phyloP scores from a whole-genome alignment of 1,284 basidiomycete genomes.

The Tausonia pullulans region DNA sequence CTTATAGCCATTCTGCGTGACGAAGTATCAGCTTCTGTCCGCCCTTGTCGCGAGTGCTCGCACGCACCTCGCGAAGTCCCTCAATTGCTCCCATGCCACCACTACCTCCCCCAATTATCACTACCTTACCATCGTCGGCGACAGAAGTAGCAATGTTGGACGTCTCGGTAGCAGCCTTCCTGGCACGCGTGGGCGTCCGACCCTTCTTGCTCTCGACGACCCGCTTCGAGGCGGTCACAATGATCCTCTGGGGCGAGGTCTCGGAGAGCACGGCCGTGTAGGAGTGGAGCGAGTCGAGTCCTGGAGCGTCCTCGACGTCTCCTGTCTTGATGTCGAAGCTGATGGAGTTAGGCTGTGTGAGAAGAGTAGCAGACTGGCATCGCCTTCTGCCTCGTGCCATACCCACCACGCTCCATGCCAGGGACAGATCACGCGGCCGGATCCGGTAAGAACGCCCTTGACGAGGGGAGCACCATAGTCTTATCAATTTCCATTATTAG shows the following conservation, averaged over 20 bases:
- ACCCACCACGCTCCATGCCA: conserved; percentile 67
- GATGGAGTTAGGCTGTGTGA: background rate
- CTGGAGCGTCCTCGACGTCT: conserved; percentile 73
- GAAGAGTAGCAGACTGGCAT: background rate
- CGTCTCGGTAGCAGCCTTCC: conserved; percentile 25
- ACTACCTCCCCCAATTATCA: conserved; percentile 80
- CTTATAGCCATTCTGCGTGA: conserved; percentile 55
- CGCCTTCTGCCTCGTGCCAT: background rate
- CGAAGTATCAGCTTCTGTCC: too few species aligned
- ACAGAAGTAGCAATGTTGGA: conserved; percentile 32
- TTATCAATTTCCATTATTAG: too few species aligned
- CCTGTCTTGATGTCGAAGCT: conserved; percentile 41
- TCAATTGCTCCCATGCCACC: conserved; percentile 71
- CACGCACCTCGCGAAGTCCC: conserved; percentile 61
- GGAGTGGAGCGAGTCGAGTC: conserved; percentile 68
- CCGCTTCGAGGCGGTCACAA: conserved; percentile 60
- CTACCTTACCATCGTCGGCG: conserved; percentile 40
- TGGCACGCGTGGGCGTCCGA: conserved; percentile 38
- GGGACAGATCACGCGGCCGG: conserved; percentile 71
- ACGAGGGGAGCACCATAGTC: conserved; percentile 35
- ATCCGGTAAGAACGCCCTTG: conserved; percentile 68
- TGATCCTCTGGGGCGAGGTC: conserved; percentile 54
- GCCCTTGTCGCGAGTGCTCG: too few species aligned
- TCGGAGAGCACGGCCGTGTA: conserved; percentile 59
- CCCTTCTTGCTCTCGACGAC: conserved; percentile 60